Evolutionary conservation across 306 rosid genomes (phyloP).

Genomic region (Psophocarpus tetragonolobus): DNA sequence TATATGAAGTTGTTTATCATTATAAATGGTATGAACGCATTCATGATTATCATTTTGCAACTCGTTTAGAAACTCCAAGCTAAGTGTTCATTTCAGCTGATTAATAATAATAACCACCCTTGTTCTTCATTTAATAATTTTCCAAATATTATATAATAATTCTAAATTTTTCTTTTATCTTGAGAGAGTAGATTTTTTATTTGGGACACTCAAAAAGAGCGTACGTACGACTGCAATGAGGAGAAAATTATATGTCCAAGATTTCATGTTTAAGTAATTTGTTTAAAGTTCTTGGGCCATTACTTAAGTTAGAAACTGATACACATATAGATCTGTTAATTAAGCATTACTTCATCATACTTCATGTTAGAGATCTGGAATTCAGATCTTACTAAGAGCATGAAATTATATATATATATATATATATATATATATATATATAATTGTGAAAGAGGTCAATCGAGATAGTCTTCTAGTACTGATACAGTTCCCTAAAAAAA

Average conservation of each 20-base stretch:
- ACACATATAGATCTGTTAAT: no score
- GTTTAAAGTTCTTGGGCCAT: neutral
- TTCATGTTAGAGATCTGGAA: neutral
- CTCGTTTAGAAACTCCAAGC: neutral
- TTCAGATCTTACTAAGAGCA: neutral
- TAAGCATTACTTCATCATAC: no score
- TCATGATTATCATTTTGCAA: neutral
- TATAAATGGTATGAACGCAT: neutral
- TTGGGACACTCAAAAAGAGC: neutral
- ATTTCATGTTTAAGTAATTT: neutral
- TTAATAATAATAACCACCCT: neutral
- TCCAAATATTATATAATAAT: neutral
- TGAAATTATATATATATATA: no score
- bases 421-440: no score
- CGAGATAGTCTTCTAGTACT: no score
- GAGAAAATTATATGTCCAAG: neutral
- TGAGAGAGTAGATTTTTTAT: neutral
- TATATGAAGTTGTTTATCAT: neutral
- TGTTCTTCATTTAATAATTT: neutral
- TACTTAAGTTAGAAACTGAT: neutral
- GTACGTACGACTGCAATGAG: neutral
- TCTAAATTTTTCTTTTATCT: neutral
- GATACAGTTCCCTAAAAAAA: no score
- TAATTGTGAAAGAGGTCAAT: no score
- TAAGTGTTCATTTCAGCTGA: neutral